Conservation (phyloP, 352 stramenopile species). For the Globisporangium solare region DNA sequence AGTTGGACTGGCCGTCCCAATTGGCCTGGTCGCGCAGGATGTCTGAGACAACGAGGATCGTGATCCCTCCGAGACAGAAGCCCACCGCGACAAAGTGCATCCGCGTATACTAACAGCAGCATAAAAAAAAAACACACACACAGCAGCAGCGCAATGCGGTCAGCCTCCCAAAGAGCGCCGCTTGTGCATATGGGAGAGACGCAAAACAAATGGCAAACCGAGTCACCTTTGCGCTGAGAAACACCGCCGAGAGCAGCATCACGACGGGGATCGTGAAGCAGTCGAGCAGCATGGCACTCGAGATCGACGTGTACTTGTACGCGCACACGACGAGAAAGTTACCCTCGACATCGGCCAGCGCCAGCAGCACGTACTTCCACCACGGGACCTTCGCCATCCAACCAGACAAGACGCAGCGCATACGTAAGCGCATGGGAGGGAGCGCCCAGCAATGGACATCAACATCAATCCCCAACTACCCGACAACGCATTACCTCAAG, state of each 20-base stretch:
- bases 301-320: constrained; percentile 96
- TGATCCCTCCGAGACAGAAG: constrained; percentile 85
- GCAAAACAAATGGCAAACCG: not conserved
- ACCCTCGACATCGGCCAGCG: constrained; percentile 92
- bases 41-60: constrained; percentile 83
- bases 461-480: too few species aligned
- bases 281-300: constrained; percentile 94
- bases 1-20: constrained; percentile 8
- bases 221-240: constrained; percentile 71
- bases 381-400: constrained; percentile 33
- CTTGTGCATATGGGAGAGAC: not conserved
- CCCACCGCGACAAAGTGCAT: constrained; percentile 72
- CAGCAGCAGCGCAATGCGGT: not conserved
- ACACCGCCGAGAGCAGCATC: constrained; percentile 90
- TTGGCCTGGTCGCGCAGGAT: constrained; percentile 39
- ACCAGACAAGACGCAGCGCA: not conserved
- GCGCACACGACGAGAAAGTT: constrained; percentile 95
- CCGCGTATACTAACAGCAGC: constrained; percentile 41
- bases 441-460: constrained; percentile 7
- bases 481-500: constrained; percentile 36
- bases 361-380: constrained; percentile 91
- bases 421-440: not conserved
- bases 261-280: constrained; percentile 94
- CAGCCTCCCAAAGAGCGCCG: not conserved
- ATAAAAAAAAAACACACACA: too few species aligned